Evolutionary conservation across 768 basidiomycete species (phyloP), one percentile per base, ranked within the genome.

Genomic region (Boletus reticuloceps): DNA sequence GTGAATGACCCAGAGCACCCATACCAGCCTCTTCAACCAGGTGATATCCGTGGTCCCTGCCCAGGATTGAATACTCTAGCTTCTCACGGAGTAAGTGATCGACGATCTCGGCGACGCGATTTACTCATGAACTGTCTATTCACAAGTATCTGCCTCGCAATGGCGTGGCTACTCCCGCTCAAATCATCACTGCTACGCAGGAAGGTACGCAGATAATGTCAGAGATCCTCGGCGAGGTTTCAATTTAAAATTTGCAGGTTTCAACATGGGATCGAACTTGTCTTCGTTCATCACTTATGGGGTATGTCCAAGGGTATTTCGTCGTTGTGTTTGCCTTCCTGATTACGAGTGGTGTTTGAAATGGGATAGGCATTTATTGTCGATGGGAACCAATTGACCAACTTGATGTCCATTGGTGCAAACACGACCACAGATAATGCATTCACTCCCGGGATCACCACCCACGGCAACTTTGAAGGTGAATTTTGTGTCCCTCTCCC

Each of bases 371-470:
- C 66, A 31, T 67, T 67, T 20, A 1, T 67, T 25, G 65, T 67
- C 6, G 65, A 67, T 16, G 65, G 65, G 4, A 66, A 68, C n/a
- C 65, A 65, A 20, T 44, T 66, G 54, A 66, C 65, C 16, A 66
- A 66, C 27, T 54, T 67, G 58, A 66, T 66, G 65, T 56, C 51
- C 43, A 66, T 66, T n/a, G 65, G 63, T 44, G 58, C 58, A 47
- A 66, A 66, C 17, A 51, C 55, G 12, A 66, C 66, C 9, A 54
- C 47, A 12, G 31, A 58, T 0, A 32, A 17, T 42, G 19, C 54
- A 29, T 34, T 58, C 46, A 57, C 56, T 34, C 63, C 63, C 0
- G 66, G 66, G 19, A 50, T 66, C 0, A 68, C 54, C 36, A 58
- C 55, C 32, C 65, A 68, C 17, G 58, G 66, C 4, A 68, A 63